A percentile compares a stretch with the other conserved stretches of the same genome.
These are phyloP conservation scores for Talaromyces sp. DNA, from an alignment of 2,329 filamentous ascomycete species.

Conservation along the genomic window DNA sequence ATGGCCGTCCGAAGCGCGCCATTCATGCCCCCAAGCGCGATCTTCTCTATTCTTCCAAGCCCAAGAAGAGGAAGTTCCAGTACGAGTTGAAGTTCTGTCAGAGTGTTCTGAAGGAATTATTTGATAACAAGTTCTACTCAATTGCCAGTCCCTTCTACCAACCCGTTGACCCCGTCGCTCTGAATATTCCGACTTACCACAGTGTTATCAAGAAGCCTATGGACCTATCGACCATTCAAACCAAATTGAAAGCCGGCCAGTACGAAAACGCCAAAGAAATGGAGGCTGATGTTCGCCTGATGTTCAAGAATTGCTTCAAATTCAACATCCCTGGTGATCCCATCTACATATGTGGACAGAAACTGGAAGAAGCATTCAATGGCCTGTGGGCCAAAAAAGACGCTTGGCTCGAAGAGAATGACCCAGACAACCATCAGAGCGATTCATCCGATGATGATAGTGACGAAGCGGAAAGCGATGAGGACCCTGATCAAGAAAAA, in stretches of 20 bases:
- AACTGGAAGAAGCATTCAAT: slow-evolving; percentile 71
- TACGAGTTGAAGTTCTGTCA: slow-evolving; percentile 88
- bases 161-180: slow-evolving; percentile 86
- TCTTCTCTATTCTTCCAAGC: slow-evolving; percentile 79
- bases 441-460: slow-evolving; percentile 67
- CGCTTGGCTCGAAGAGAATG: slow-evolving; percentile 72
- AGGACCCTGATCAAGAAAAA: slow-evolving; percentile 58
- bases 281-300: slow-evolving; percentile 72
- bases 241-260: slow-evolving; percentile 70
- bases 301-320: slow-evolving; percentile 83
- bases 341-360: slow-evolving; percentile 66
- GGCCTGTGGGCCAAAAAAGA: slow-evolving; percentile 71
- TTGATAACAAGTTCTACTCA: slow-evolving; percentile 63
- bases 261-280: slow-evolving; percentile 83
- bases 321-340: slow-evolving; percentile 81
- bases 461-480: slow-evolving; percentile 62
- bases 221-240: slow-evolving; percentile 78
- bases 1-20: slow-evolving; percentile 82
- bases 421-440: slow-evolving; percentile 60
- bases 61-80: slow-evolving; percentile 84
- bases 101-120: slow-evolving; percentile 70
- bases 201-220: slow-evolving; percentile 95
- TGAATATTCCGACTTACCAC: slow-evolving; percentile 91
- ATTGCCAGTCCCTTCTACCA: slow-evolving; percentile 70
- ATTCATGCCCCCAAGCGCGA: slow-evolving; percentile 93